These are phyloP conservation scores for Lipomyces starkeyi DNA, from an alignment of 805 yeast genomes.

Conservation along the genomic window DNA sequence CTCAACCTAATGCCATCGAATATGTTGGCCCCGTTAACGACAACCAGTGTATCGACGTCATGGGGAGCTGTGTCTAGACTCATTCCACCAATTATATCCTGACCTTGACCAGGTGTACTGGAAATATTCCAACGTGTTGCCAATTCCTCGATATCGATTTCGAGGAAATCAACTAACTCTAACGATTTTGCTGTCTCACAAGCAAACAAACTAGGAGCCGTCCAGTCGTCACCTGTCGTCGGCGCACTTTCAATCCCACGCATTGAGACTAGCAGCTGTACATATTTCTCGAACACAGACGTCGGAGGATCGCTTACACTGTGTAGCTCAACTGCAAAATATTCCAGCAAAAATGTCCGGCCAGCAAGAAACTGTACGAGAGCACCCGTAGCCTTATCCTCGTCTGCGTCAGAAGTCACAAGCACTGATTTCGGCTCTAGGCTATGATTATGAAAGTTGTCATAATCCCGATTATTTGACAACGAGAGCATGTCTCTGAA, in stretches of 20 bases:
- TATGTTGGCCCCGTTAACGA: slow-evolving; percentile 1
- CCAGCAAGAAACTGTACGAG: slow-evolving; percentile 31
- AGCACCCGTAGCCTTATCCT: slow-evolving; percentile 18
- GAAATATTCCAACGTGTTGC: slow-evolving; percentile 25
- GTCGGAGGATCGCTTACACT: slow-evolving; percentile 48
- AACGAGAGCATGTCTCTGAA: slow-evolving; percentile 13
- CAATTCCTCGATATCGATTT: slow-evolving; percentile 50
- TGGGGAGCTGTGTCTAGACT: background rate
- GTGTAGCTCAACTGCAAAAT: slow-evolving; percentile 65
- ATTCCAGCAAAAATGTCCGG: slow-evolving; percentile 31
- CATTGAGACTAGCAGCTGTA: slow-evolving; percentile 14
- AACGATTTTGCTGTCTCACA: slow-evolving; percentile 63
- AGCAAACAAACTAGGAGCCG: slow-evolving; percentile 13
- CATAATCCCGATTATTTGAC: slow-evolving; percentile 3
- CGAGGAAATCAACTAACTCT: slow-evolving; percentile 72
- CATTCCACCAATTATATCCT: background rate
- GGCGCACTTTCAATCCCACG: slow-evolving; percentile 15
- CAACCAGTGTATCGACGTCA: background rate
- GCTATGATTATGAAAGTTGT: background rate
- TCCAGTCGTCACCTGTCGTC: slow-evolving; percentile 50
- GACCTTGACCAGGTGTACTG: slow-evolving; percentile 13
- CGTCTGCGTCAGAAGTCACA: slow-evolving; percentile 14
- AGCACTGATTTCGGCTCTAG: background rate
- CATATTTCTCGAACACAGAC: slow-evolving; percentile 25
- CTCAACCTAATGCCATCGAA: slow-evolving; percentile 21